A percentile compares a stretch with the other conserved stretches of the same genome.
These are phyloP conservation scores for Chlamydomonas sphaeroides DNA, from an alignment of 139 green algal genomes.

Conservation along the genomic window DNA sequence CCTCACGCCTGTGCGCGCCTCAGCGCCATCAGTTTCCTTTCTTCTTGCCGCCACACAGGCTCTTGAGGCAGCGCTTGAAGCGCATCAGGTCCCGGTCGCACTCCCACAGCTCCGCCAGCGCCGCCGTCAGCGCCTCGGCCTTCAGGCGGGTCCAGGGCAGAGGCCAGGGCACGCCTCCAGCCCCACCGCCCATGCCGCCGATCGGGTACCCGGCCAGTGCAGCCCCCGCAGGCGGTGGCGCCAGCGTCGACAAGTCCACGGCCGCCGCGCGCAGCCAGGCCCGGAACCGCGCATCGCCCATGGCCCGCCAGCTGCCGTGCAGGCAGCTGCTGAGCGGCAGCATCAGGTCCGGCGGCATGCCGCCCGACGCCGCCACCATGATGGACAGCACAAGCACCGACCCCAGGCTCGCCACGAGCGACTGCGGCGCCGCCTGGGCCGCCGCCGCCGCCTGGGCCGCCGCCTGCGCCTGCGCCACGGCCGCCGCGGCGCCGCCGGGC, in stretches of 20 bases:
- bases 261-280: conserved; percentile 5
- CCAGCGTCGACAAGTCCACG: background rate
- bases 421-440: background rate
- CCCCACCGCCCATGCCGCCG: no score
- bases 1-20: no score
- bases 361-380: conserved; percentile 54
- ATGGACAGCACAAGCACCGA: conserved; percentile 46
- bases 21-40: no score
- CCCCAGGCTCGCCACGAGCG: conserved; percentile 8
- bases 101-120: conserved; percentile 53
- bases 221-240: no score
- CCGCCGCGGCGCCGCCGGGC: background rate
- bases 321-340: conserved; percentile 48
- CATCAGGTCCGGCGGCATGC: conserved; percentile 67
- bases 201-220: background rate
- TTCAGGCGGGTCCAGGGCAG: conserved; percentile 54
- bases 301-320: conserved; percentile 55
- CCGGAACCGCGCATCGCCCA: conserved; percentile 41
- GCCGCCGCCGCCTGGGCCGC: no score
- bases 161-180: no score
- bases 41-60: conserved; percentile 39
- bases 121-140: conserved; percentile 17
- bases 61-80: conserved; percentile 64
- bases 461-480: no score
- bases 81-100: conserved; percentile 44